A percentile compares a stretch with the other conserved stretches of the same genome.
Conservation (phyloP, 805 yeast species). For the Scheffersomyces lignosus region DNA sequence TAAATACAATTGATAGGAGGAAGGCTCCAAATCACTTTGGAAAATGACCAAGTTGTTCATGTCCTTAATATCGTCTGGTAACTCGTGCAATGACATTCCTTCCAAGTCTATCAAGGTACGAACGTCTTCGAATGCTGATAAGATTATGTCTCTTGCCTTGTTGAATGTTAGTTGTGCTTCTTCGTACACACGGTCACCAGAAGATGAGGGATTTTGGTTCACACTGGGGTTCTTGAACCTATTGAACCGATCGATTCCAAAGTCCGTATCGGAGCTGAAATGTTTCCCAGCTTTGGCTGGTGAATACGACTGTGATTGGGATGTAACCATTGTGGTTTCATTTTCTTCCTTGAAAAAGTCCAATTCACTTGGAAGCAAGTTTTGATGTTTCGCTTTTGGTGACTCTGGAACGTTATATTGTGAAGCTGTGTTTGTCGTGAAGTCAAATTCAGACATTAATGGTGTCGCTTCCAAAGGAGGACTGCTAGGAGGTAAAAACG, state of each 20-base stretch:
- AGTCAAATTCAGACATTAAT: constrained; percentile 32
- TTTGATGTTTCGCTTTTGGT: constrained; percentile 13
- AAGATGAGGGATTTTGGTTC: constrained; percentile 26
- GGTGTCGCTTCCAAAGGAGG: constrained; percentile 36
- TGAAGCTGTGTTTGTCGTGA: constrained; percentile 19
- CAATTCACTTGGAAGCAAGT: constrained; percentile 6
- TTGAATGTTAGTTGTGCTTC: constrained; percentile 14
- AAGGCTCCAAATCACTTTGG: constrained; percentile 18
- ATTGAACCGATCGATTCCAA: constrained; percentile 53
- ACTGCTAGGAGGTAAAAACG: constrained; percentile 33
- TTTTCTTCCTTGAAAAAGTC: constrained; percentile 5
- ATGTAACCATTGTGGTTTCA: neutral
- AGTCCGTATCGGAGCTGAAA: constrained; percentile 41
- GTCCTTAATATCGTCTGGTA: constrained; percentile 62
- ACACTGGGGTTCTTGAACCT: constrained; percentile 31
- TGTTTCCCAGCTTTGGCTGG: constrained; percentile 3
- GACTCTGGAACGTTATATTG: constrained; percentile 26
- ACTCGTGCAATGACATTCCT: constrained; percentile 42
- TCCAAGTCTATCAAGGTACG: constrained; percentile 48
- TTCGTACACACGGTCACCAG: constrained; percentile 29
- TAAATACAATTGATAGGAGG: constrained; percentile 48
- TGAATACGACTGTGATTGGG: constrained; percentile 4
- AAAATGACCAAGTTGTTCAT: constrained; percentile 53
- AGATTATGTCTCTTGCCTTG: constrained; percentile 43
- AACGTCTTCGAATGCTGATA: constrained; percentile 49